These are phyloP conservation scores for Endoconidiophora laricicola DNA, from an alignment of 2,329 filamentous ascomycete genomes.

Conservation along the genomic window DNA sequence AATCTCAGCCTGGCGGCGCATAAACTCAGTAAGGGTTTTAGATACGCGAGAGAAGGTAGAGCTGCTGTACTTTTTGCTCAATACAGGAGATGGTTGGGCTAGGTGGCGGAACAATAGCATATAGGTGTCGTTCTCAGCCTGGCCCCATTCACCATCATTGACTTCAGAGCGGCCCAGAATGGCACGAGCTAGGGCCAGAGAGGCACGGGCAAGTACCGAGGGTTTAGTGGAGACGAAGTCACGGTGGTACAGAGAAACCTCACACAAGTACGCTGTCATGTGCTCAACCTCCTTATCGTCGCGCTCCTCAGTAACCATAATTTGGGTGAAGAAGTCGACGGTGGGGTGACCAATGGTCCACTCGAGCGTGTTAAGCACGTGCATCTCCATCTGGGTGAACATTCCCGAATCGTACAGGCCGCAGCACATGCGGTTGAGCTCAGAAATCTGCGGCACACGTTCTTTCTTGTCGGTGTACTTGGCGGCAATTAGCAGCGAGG, in stretches of 20 bases:
- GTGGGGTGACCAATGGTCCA: slow-evolving; percentile 95
- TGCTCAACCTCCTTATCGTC: slow-evolving; percentile 79
- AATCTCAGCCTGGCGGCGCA: slow-evolving; percentile 41
- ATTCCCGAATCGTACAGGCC: slow-evolving; percentile 96
- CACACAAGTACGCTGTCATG: slow-evolving; percentile 85
- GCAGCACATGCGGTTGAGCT: slow-evolving; percentile 98
- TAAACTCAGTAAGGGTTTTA: slow-evolving; percentile 39
- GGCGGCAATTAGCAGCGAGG: slow-evolving; percentile 85
- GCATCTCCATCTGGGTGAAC: slow-evolving; percentile 99
- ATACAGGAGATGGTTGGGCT: slow-evolving; percentile 39
- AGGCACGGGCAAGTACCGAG: slow-evolving; percentile 77
- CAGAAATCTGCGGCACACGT: slow-evolving; percentile 88
- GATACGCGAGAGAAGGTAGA: slow-evolving; percentile 36
- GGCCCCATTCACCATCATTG: slow-evolving; percentile 60
- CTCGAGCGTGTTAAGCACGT: slow-evolving; percentile 90
- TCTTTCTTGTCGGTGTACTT: slow-evolving; percentile 99
- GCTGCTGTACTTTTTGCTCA: slow-evolving; percentile 43
- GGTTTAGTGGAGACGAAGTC: slow-evolving; percentile 90
- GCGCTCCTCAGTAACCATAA: slow-evolving; percentile 65
- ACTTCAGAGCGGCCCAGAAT: slow-evolving; percentile 69
- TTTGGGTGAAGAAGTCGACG: slow-evolving; percentile 80
- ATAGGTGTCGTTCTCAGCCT: slow-evolving; percentile 51
- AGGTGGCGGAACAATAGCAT: slow-evolving; percentile 42
- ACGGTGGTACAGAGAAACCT: slow-evolving; percentile 89
- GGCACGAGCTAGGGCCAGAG: slow-evolving; percentile 70